Base-by-base conservation (phyloP, 2,329 filamentous ascomycete species). In the Clonostachys rosea region DNA sequence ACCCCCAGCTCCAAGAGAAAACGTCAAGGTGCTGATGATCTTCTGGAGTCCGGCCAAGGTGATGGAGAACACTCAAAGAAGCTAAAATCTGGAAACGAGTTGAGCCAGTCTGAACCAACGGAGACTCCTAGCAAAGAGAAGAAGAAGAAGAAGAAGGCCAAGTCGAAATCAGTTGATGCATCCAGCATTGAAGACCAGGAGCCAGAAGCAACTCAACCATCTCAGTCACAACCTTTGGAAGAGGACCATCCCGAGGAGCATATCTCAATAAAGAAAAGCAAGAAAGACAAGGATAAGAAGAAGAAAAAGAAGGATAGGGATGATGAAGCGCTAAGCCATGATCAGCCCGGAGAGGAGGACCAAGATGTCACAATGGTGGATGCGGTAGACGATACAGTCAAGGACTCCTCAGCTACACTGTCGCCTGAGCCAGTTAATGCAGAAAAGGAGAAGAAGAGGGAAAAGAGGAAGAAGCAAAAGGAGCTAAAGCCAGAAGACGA, bases 391-490 rank as follows among this genome's bases (percentile, higher is more conserved):
- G 51, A 53, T 8, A 30, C 24, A 30, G 24, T 30, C 24, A 10
- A 30, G 24, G 24, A 30, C 24, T 30, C 24, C 8, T 30, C 24
- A 30, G 8, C 2, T 30, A 30, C 24, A 6, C 9, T 30, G 24
- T 30, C 24, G 24, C 36, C 42, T 5, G 50, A 50, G 11, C 50
- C 52, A 18, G 30, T 44, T 16, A 49, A 50, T 20, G 40, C 46
- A 42, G 49, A 54, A 16, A 48, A 43, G 34, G 47, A 53, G 46
- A 45, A 44, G 16, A 52, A 48, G 36, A 43, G 42, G 14, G 46
- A 50, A 13, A 53, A 54, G 41, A 55, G 56, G 44, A 60, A 56
- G 51, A 63, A 65, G 54, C 62, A 61, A 46, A 57, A 49, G 12
- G 53, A 60, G 13, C 3, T 8, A 30, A 47, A 56, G 16, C 49